Base-by-base conservation (phyloP, 169 alveolate species). In the Neospora caninum region DNA sequence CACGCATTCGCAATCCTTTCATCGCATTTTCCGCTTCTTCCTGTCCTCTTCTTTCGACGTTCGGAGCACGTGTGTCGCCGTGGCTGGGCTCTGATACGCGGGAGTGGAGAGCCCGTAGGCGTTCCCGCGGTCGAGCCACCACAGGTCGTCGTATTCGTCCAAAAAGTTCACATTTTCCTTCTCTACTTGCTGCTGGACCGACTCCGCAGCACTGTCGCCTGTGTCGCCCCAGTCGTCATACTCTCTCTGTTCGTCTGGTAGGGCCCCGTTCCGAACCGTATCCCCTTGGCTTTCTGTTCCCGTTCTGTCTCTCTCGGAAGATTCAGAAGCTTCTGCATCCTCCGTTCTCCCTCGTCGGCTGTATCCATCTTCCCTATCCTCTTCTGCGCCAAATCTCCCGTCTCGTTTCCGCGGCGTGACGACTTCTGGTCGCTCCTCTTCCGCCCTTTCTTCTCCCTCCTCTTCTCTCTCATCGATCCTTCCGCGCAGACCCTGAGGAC, bases 91-190 rank as follows among this genome's bases (percentile, higher is more conserved):
- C 42, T n/a, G 22, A 22, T 78, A n/a, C 86, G 41, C 86, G 42
- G 42, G 39, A 36, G 45, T n/a, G 86, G 86, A 20, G 18, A 0
- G 43, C 49, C 86, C 73, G 73, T 64, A 64, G 73, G 73, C 39
- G 86, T n/a, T 20, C 29, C 86, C 86, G 39, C 86, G 86, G n/a
- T 38, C 86, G 45, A 36, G 42, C 86, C 86, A 41, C 89, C 89
- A 39, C 69, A 82, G 9, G 53, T 42, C 45, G 29, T 80, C 89
- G 67, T 82, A 82, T 22, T 82, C 89, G 64, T 82, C 89, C 54
- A 82, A 42, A 67, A 82, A 82, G 41, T 82, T 82, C 69, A 82
- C 54, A 82, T 43, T 67, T 18, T 82, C 89, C 34, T 82, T 42
- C 64, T 43, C 89, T 36, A 1, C 67, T 27, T 38, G 27, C 49